Conservation (phyloP, 257 asterid genomes). For the Lycium ferocissimum region DNA sequence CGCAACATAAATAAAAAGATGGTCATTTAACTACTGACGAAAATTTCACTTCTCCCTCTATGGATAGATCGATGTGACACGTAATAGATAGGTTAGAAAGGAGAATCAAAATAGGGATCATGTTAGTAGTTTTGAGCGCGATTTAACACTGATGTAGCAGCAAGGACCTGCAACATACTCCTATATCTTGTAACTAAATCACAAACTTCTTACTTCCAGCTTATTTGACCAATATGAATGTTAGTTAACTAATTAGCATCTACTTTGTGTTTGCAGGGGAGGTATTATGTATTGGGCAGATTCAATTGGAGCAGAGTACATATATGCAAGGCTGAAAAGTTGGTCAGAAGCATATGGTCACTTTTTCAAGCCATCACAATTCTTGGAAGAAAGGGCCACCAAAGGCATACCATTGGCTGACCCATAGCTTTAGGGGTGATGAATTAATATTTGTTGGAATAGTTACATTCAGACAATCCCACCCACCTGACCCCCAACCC, state of each 20-base stretch:
- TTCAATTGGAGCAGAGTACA: slow-evolving; percentile 30
- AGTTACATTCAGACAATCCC: too few species aligned
- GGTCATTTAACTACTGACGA: background rate
- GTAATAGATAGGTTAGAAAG: background rate
- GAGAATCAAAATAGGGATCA: background rate
- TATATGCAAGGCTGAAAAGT: background rate
- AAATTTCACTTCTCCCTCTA: background rate
- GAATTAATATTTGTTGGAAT: too few species aligned
- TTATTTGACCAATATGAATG: background rate
- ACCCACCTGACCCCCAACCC: too few species aligned
- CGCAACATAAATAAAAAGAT: background rate
- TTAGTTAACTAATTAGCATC: background rate
- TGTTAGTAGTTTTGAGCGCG: slow-evolving; percentile 28
- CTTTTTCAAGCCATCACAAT: slow-evolving; percentile 27
- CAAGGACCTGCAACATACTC: background rate
- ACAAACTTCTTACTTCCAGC: background rate
- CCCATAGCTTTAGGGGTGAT: background rate
- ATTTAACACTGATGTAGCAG: slow-evolving; percentile 11
- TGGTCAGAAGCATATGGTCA: slow-evolving; percentile 22
- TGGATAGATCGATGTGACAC: background rate
- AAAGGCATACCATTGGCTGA: slow-evolving; percentile 14
- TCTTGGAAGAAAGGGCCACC: slow-evolving; percentile 26
- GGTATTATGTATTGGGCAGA: slow-evolving; percentile 26
- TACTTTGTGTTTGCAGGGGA: background rate
- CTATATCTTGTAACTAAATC: background rate